Conservation (phyloP, 768 basidiomycete genomes). For the Boletus bicolor region DNA sequence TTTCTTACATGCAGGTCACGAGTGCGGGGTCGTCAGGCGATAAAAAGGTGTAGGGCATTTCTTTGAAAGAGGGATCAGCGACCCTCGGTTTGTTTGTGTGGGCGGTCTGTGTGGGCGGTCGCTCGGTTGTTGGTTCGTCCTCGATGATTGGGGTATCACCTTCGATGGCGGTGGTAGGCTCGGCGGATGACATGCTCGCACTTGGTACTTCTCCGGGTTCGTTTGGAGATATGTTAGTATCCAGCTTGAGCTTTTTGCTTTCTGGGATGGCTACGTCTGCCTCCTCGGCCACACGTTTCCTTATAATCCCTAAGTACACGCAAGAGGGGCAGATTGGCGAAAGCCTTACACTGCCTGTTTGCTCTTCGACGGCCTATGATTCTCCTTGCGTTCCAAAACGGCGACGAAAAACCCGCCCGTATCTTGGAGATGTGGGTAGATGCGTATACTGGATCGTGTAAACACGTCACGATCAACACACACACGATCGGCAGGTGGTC, state of each 20-base stretch:
- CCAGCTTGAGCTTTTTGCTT: constrained; percentile 49
- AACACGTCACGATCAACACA: neutral
- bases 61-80: constrained; percentile 59
- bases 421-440: constrained; percentile 94
- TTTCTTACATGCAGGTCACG: constrained; percentile 66
- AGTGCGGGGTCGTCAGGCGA: constrained; percentile 67
- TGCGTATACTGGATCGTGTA: constrained; percentile 58
- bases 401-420: constrained; percentile 99
- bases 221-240: constrained; percentile 16
- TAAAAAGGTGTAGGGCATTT: constrained; percentile 89
- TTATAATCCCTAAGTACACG: constrained; percentile 7
- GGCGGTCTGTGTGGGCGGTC: neutral
- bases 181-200: constrained; percentile 4
- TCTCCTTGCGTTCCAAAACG: constrained; percentile 58
- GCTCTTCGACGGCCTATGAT: neutral
- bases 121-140: constrained; percentile 1
- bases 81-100: constrained; percentile 9
- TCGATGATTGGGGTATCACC: neutral
- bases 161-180: constrained; percentile 1
- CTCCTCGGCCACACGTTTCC: constrained; percentile 51
- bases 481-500: neutral
- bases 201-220: constrained; percentile 3
- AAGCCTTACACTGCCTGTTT: constrained; percentile 15
- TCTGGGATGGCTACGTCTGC: constrained; percentile 39
- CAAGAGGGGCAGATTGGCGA: neutral